Conservation (phyloP, 1,284 basidiomycete species). For the Sporisorium graminicola region DNA sequence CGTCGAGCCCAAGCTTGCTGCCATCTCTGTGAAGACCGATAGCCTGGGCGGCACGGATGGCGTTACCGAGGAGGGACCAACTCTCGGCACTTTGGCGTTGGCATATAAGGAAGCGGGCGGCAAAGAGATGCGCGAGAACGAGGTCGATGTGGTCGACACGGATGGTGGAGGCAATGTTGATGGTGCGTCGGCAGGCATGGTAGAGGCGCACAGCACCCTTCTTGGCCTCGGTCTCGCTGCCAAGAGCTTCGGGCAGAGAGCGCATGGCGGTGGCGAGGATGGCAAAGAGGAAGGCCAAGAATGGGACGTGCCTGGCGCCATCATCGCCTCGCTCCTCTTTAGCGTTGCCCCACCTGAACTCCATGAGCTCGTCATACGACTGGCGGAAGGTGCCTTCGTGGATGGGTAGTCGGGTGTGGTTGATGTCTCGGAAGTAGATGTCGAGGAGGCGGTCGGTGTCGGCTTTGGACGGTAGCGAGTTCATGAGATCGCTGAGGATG, state of each 20-base stretch:
- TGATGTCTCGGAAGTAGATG: conserved; percentile 74
- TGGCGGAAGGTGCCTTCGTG: conserved; percentile 86
- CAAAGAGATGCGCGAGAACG: conserved; percentile 62
- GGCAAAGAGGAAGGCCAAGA: conserved; percentile 89
- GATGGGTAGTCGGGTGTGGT: conserved; percentile 93
- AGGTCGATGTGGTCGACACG: conserved; percentile 67
- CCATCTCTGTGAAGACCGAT: conserved; percentile 92
- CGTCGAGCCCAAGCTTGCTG: conserved; percentile 74
- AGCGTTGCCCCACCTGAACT: conserved; percentile 68
- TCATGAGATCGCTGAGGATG: conserved; percentile 61
- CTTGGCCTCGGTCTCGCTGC: conserved; percentile 55
- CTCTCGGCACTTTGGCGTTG: conserved; percentile 90
- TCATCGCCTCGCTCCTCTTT: conserved; percentile 71
- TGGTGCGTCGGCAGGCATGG: conserved; percentile 76
- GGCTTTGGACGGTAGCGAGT: conserved; percentile 53
- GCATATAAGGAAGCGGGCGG: conserved; percentile 89
- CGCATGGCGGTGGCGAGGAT: conserved; percentile 90
- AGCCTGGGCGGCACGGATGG: conserved; percentile 91
- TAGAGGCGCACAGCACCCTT: conserved; percentile 58
- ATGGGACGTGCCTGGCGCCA: conserved; percentile 81
- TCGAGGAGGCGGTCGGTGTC: conserved; percentile 59
- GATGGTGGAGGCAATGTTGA: conserved; percentile 61
- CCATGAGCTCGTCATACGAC: conserved; percentile 83
- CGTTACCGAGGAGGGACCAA: conserved; percentile 93
- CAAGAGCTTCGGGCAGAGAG: conserved; percentile 81